A percentile compares a stretch with the other conserved stretches of the same genome.
Evolutionary conservation across 192 early-diverging fungal genomes (phyloP).

Genomic region (Mortierella claussenii): DNA sequence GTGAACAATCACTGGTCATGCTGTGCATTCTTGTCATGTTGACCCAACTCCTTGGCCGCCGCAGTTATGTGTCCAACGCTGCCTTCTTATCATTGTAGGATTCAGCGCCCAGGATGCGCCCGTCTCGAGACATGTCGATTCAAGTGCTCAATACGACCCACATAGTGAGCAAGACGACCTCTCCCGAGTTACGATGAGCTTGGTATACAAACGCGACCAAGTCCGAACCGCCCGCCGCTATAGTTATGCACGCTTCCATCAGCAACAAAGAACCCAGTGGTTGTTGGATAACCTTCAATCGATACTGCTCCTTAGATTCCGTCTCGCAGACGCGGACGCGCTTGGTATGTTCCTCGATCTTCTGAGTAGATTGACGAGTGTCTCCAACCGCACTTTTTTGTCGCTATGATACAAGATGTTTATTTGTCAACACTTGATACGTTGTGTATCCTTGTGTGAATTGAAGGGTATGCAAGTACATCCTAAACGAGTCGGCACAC

Average conservation of each 20-base stretch:
- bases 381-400: too few species aligned
- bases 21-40: slow-evolving; percentile 53
- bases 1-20: slow-evolving; percentile 93
- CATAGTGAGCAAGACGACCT: slow-evolving; percentile 66
- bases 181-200: slow-evolving; percentile 80
- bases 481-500: too few species aligned
- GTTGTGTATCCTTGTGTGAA: too few species aligned
- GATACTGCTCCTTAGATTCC: slow-evolving; percentile 71
- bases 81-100: slow-evolving; percentile 56
- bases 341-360: too few species aligned
- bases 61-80: slow-evolving; percentile 58
- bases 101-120: too few species aligned
- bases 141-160: slow-evolving; percentile 56
- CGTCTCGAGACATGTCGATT: too few species aligned
- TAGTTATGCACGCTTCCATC: slow-evolving; percentile 72
- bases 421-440: too few species aligned
- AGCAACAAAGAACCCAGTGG: slow-evolving; percentile 85
- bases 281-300: slow-evolving; percentile 89
- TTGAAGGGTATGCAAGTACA: too few species aligned
- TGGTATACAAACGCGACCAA: slow-evolving; percentile 85
- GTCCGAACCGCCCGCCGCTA: slow-evolving; percentile 75
- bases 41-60: slow-evolving; percentile 37
- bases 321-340: too few species aligned
- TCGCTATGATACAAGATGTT: too few species aligned
- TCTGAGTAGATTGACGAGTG: too few species aligned